Percentiles rank a stretch among this genome's conserved stretches.
Conservation (phyloP, 495 filamentous ascomycete species). For the Penicillium tannophilum region DNA sequence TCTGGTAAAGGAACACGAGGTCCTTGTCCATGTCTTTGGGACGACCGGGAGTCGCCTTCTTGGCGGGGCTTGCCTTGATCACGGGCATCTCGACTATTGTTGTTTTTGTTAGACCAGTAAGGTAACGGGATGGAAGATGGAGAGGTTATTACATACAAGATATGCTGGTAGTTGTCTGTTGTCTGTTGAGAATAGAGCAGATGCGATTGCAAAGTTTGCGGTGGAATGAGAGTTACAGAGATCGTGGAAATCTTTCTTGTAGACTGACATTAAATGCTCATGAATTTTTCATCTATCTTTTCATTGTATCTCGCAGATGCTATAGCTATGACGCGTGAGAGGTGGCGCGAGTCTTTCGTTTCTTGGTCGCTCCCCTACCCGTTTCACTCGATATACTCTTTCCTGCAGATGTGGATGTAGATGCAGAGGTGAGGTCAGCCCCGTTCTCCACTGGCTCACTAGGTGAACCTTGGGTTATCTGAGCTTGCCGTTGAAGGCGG, state of each 20-base stretch:
- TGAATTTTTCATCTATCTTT: background rate
- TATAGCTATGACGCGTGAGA: background rate
- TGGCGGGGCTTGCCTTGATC: too few relatives aligned
- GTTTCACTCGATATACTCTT: constrained; percentile 6
- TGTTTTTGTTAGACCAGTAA: too few relatives aligned
- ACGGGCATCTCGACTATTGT: too few relatives aligned
- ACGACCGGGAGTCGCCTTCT: too few relatives aligned
- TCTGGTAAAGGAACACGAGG: too few relatives aligned
- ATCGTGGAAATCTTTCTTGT: background rate
- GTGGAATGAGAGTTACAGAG: too few relatives aligned
- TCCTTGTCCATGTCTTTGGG: too few relatives aligned
- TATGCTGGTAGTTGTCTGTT: too few relatives aligned
- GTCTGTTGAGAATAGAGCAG: too few relatives aligned
- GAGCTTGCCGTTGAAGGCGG: constrained; percentile 62
- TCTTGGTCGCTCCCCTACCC: constrained; percentile 16
- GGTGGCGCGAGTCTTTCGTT: constrained; percentile 17
- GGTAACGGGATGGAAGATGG: too few relatives aligned
- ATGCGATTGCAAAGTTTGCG: too few relatives aligned
- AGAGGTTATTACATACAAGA: too few relatives aligned
- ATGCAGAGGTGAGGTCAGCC: background rate
- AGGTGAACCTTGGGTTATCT: constrained; percentile 17
- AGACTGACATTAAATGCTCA: background rate
- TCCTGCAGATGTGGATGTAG: background rate
- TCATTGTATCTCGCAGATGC: background rate
- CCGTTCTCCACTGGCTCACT: constrained; percentile 7